Base-by-base conservation (phyloP, 768 basidiomycete species). In the Amanita pallidorosea region DNA sequence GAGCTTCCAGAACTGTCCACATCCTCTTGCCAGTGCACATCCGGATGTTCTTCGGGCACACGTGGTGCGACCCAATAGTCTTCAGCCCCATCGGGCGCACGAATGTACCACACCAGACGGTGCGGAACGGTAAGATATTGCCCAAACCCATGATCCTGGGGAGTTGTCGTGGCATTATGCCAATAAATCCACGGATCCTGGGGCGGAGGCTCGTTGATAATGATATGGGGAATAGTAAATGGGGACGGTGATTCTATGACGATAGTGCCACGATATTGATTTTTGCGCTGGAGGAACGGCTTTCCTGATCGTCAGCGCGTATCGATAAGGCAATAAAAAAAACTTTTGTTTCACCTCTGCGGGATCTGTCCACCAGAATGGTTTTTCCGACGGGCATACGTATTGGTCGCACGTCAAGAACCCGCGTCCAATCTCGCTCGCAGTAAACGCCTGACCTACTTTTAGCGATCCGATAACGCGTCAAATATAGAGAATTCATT, bases 291-390 rank as follows among this genome's bases (percentile, higher is more conserved):
- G 9, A 74, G 63, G 18, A 74, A 55, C 51, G 70, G 67, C 68
- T 70, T 45, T 6, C 29, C 13, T 33, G 5, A 25, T 47, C 37
- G 51, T 45, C 31, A 43, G 37, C 17, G 13, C 13, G n/a, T n/a
- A 13, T 43, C 22, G 20, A 11, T 45, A 7, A 9, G 36, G 29
- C 29, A 35, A 34, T 29, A 17, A 4, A 40, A 17, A 29, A n/a
- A n/a, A n/a, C n/a, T n/a, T 12, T 50, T 37, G 41, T 55, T 63
- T 57, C 60, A 76, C 77, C 63, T 74, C 69, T 27, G 74, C 78
- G 42, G 75, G 72, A 60, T 81, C 78, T 23, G 60, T 61, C 79
- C 78, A 81, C 36, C 53, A 51, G 57, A 70, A 78, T 5, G 68
- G 63, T 40, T 57, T 61, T 47, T 77, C 76, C 27, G 71, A 46